Evolutionary conservation across 192 early-diverging fungal genomes (phyloP), one percentile per base, ranked within the genome.

Genomic region (Mortierella hygrophila): DNA sequence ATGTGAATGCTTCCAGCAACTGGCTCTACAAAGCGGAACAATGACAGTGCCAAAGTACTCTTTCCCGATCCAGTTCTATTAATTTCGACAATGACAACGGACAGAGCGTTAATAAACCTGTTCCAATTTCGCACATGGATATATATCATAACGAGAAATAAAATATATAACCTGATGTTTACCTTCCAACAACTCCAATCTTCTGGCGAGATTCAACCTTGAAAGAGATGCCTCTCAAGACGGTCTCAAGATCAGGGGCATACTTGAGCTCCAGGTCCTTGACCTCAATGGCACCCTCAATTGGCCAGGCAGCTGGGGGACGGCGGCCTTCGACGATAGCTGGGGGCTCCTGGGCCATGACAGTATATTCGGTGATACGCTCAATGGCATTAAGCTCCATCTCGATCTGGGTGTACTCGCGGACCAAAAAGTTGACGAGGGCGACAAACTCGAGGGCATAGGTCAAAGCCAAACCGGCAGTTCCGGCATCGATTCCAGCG

Each of bases 351-450:
- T 97, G 94, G 29, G 95, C 94, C 76, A 97, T 90, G 4, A 87
- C 82, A 37, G 94, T 68, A 76, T 97, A 99, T 86, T 98, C 96
- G 78, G 92, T 89, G 44, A 98, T 90, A 6, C 97, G 92, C 88
- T 99, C 97, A 10, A 97, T 95, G 0, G 94, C 89, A 54, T 96
- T 96, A 89, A 97, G 92, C 78, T 91, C 92, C 92, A 97, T 95
- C 78, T 97, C 97, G 83, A 97, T 92, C 70, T 95, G 89, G 18
- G 92, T 92, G 74, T 94, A 94, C 76, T 92, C 91, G 49, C 97
- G 91, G 40, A 98, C 93, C 44, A 95, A 84, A 94, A 95, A 97
- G 83, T 95, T 89, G 75, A 96, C 90, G 68, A 92, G 90, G 47
- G 94, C 91, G 52, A 94, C 92, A 91, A 96, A 95, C 82, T 93